Conservation (phyloP, 352 stramenopile genomes). For the Phytophthora boehmeriae region DNA sequence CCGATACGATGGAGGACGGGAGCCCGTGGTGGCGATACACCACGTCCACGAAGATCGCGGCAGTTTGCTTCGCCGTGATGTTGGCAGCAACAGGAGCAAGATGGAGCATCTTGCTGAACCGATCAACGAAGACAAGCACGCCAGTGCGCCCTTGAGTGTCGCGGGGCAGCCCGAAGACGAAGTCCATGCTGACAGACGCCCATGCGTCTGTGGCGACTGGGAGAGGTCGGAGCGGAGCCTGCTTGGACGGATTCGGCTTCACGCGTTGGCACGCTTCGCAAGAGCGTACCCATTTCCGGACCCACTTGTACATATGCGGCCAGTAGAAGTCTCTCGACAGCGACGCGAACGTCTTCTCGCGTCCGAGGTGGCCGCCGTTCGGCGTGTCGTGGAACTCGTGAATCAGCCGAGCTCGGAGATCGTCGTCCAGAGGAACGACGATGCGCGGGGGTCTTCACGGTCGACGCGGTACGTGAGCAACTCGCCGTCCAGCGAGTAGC, state of each 20-base stretch:
- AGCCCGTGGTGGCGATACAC: slow-evolving; percentile 19
- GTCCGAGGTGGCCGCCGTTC: slow-evolving; percentile 9
- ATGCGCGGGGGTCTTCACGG: background rate
- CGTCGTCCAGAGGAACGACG: slow-evolving; percentile 13
- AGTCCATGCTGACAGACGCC: slow-evolving; percentile 19
- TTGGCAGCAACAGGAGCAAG: slow-evolving; percentile 1
- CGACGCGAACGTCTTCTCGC: slow-evolving; percentile 20
- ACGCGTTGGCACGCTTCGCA: slow-evolving; percentile 26
- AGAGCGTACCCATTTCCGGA: slow-evolving; percentile 18
- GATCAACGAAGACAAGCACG: slow-evolving; percentile 32
- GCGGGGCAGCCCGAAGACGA: slow-evolving; percentile 18
- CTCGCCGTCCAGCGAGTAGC: slow-evolving; percentile 1
- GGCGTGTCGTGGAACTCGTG: slow-evolving; percentile 25
- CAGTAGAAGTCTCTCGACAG: slow-evolving; percentile 20
- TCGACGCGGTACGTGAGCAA: slow-evolving; percentile 18
- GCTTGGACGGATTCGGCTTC: background rate
- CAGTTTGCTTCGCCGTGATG: slow-evolving; percentile 21
- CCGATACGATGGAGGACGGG: slow-evolving; percentile 7
- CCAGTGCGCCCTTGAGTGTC: background rate
- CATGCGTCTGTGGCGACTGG: slow-evolving; percentile 11
- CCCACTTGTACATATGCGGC: slow-evolving; percentile 24
- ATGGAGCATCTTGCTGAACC: slow-evolving; percentile 39
- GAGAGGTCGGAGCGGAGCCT: slow-evolving; percentile 14
- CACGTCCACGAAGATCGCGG: slow-evolving; percentile 27
- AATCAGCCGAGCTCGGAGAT: slow-evolving; percentile 14